phyloP scores from a whole-genome alignment of 2,329 filamentous ascomycete species.

The Penicillium griseofulvum region DNA sequence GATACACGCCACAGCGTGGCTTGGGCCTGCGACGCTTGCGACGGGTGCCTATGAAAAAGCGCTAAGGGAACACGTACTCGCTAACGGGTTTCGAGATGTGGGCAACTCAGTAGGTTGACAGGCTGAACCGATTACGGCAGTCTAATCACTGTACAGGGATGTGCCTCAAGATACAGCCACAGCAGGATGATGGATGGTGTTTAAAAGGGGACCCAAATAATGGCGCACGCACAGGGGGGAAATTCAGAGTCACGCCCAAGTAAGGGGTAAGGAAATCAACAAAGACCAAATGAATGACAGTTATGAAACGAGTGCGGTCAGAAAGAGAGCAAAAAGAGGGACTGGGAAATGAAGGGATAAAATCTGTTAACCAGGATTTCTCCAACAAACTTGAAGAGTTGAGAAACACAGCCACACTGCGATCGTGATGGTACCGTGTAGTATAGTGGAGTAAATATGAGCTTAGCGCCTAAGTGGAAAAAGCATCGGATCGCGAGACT shows the following conservation, averaged over 20 bases:
- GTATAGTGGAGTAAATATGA: conserved; percentile 2
- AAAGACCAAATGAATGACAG: conserved; percentile 5
- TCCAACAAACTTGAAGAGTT: background rate
- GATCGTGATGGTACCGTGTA: conserved; percentile 2
- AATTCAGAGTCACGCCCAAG: background rate
- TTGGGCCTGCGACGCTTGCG: background rate
- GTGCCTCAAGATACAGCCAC: conserved; percentile 3
- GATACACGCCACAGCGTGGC: conserved; percentile 3
- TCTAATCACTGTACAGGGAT: background rate
- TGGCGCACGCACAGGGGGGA: conserved; percentile 1
- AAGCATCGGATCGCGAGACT: background rate
- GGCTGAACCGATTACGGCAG: background rate
- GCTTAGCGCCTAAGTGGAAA: background rate
- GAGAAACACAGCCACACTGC: conserved; percentile 8
- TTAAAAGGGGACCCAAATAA: background rate
- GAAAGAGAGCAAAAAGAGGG: background rate
- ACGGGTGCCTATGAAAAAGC: background rate
- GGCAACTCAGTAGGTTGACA: background rate
- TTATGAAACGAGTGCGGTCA: background rate
- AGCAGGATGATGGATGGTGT: background rate
- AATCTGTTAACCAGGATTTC: background rate
- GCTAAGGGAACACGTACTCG: conserved; percentile 4
- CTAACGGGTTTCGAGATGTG: background rate
- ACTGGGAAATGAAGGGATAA: conserved; percentile 4
- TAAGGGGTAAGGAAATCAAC: conserved; percentile 5